Percentiles rank a stretch among this genome's conserved stretches.
Evolutionary conservation across 768 basidiomycete genomes (phyloP).

Genomic region (Phylloporus sp.): DNA sequence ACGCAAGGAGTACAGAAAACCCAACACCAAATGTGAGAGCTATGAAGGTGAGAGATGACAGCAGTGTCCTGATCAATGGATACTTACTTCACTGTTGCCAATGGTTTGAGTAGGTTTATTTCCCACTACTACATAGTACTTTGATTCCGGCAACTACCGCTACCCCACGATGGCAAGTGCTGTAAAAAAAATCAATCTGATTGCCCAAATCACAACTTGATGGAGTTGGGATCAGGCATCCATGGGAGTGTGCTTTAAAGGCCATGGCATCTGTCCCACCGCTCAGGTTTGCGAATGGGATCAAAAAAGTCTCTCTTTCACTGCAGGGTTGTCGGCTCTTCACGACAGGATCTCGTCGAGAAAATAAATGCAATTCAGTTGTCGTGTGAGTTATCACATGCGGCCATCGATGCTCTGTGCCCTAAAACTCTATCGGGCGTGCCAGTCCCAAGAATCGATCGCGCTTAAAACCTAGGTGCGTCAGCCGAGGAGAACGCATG

Average conservation of each 20-base stretch:
- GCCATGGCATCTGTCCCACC: too few species aligned
- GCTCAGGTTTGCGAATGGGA: too few species aligned
- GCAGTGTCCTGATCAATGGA: not conserved
- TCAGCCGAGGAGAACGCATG: not conserved
- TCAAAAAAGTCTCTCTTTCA: too few species aligned
- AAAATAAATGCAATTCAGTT: not conserved
- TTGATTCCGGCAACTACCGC: too few species aligned
- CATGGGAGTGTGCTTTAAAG: too few species aligned
- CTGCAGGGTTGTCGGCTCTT: constrained; percentile 4
- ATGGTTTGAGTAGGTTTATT: too few species aligned
- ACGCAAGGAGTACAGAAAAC: constrained; percentile 1
- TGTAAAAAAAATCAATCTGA: too few species aligned
- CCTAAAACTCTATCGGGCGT: constrained; percentile 11
- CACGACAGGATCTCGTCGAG: not conserved
- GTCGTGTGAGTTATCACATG: not conserved
- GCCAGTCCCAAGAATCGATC: constrained; percentile 8
- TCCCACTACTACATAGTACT: too few species aligned
- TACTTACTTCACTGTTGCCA: too few species aligned
- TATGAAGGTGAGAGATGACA: constrained; percentile 12
- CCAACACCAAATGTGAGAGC: constrained; percentile 15
- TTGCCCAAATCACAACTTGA: too few species aligned
- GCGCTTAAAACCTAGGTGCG: constrained; percentile 2
- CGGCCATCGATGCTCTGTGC: constrained; percentile 1
- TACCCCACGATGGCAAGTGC: too few species aligned
- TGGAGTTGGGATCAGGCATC: too few species aligned